Base-by-base conservation (phyloP, 805 yeast genomes). In the Clavispora fructus region DNA sequence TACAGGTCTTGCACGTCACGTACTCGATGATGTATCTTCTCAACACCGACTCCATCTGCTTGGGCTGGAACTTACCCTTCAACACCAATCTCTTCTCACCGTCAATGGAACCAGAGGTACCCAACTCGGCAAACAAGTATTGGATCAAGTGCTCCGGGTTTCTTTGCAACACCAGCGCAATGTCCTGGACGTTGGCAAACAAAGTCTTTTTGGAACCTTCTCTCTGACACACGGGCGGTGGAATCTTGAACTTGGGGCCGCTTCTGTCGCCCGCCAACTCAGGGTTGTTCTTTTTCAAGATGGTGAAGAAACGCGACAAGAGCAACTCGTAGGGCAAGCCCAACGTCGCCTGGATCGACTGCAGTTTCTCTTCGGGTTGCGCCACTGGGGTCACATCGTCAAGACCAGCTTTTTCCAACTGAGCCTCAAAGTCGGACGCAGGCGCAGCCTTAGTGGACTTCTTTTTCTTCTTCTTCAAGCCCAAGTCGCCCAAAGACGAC, bases 41-140 rank as follows among this genome's bases (percentile, higher is more conserved):
- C 71, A 94, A 78, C 53, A 94, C 96, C 55, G 90, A 85, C 73
- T 94, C 99, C 79, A 94, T 84, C 71, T 91, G 97, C 73, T 92
- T 94, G 59, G 96, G 96, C 74, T 87, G 95, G 78, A 90, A 94
- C 70, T 95, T 87, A 77, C 99, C 99, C 77, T 89, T 94, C 68
- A 94, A 92, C 53, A 94, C 90, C 67, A 94, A 81, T 71, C 99
- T 85, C 77, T 90, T 88, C 69, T 88, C 92, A 68, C 98, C 99
- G 72, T 94, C 99, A 50, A 94, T 92, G 46, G 97, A 91, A 64
- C 99, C 99, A 2, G 98, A 89, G 17, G 99, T 94, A 83, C 99
- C 99, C 79, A 94, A 78, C 75, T 94, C 99, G 1, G 98, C 97
- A 72, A 94, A 94, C 70, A 94, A 73, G 71, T 86, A 94, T 74